Conservation (phyloP, 1,284 basidiomycete genomes). For the Leccinum angustisporum region DNA sequence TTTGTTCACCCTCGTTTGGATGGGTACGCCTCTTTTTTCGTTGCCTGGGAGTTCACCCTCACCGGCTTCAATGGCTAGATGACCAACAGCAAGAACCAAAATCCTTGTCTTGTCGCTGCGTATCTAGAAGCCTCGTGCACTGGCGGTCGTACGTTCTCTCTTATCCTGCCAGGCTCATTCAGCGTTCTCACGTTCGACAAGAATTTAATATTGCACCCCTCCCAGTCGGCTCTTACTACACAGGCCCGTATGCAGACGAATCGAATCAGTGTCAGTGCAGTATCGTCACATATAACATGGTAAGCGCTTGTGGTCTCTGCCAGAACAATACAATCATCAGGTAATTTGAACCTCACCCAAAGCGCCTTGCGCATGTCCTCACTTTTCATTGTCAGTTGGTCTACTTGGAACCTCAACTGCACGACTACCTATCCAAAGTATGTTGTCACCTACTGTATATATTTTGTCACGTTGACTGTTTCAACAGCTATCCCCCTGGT, state of each 20-base stretch:
- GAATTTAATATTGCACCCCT: slow-evolving; percentile 26
- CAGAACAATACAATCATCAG: slow-evolving; percentile 24
- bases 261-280: slow-evolving; percentile 34
- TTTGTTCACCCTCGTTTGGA: slow-evolving; percentile 21
- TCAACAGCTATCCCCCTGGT: slow-evolving; percentile 20
- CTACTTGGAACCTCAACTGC: no score
- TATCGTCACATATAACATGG: slow-evolving; percentile 32
- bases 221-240: slow-evolving; percentile 16
- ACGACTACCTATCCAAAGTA: no score
- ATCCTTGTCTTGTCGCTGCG: slow-evolving; percentile 36
- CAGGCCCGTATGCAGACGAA: slow-evolving; percentile 19
- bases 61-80: slow-evolving; percentile 24
- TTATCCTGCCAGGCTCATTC: background rate
- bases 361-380: no score
- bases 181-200: slow-evolving; percentile 15
- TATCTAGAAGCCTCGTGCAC: slow-evolving; percentile 35
- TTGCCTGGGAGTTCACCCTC: background rate
- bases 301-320: slow-evolving; percentile 37
- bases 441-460: no score
- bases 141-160: slow-evolving; percentile 27
- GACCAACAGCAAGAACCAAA: slow-evolving; percentile 33
- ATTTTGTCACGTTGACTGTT: slow-evolving; percentile 2
- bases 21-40: slow-evolving; percentile 24
- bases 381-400: no score
- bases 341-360: no score